Conservation (phyloP, 108 stramenopile species). For the Skeletonema grethae region DNA sequence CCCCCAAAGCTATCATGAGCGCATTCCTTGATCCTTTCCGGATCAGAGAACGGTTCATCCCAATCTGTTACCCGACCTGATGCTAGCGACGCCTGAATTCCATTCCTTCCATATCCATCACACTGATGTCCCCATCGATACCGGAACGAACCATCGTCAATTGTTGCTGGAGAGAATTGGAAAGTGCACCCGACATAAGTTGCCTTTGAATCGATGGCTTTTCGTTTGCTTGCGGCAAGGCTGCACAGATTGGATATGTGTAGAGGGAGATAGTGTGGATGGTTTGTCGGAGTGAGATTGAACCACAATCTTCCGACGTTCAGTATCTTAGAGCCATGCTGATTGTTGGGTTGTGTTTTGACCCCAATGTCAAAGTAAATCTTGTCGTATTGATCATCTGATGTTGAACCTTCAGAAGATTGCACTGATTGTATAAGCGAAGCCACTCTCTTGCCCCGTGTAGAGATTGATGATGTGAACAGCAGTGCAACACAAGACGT, state of each 20-base stretch:
- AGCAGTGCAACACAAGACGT: neutral
- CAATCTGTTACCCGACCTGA: constrained; percentile 32
- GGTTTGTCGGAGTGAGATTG: constrained; percentile 40
- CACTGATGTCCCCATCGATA: constrained; percentile 71
- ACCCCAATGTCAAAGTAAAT: constrained; percentile 3
- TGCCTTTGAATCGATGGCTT: constrained; percentile 56
- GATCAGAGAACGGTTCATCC: constrained; percentile 52
- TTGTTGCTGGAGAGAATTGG: constrained; percentile 49
- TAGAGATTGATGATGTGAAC: neutral
- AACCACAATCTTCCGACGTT: constrained; percentile 25
- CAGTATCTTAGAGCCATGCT: neutral
- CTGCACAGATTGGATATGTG: constrained; percentile 64
- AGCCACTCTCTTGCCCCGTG: neutral
- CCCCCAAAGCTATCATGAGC: constrained; percentile 61
- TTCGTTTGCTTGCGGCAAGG: constrained; percentile 41
- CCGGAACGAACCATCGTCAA: constrained; percentile 52
- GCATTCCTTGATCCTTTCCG: constrained; percentile 33
- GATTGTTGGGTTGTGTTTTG: neutral
- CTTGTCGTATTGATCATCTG: neutral
- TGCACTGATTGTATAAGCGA: neutral
- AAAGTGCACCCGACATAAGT: constrained; percentile 65
- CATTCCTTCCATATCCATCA: constrained; percentile 60
- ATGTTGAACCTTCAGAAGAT: neutral
- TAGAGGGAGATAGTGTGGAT: constrained; percentile 52
- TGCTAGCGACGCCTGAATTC: constrained; percentile 14